phyloP scores from a whole-genome alignment of 2,329 filamentous ascomycete genomes.

The Paecilomyces dactylethromorphus region DNA sequence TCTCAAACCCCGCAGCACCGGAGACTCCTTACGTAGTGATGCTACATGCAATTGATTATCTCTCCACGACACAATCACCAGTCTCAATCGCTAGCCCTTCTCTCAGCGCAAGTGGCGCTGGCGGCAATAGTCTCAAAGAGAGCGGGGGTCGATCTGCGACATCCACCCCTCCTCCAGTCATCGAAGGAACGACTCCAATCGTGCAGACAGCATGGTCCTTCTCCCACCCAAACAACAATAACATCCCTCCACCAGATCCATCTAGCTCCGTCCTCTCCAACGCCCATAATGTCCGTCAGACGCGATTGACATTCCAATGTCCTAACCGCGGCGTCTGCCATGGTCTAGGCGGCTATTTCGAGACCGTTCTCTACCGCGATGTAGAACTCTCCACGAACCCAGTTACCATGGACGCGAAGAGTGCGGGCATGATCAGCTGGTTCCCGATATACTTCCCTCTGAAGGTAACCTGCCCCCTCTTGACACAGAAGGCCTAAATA shows the following conservation, averaged over 20 bases:
- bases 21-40: constrained; percentile 94
- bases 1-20: constrained; percentile 64
- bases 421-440: constrained; percentile 98
- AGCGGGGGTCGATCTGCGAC: constrained; percentile 18
- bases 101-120: constrained; percentile 7
- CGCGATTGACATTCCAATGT: constrained; percentile 71
- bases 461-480: constrained; percentile 58
- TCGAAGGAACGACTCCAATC: constrained; percentile 29
- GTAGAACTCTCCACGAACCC: constrained; percentile 91
- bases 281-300: constrained; percentile 82
- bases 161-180: constrained; percentile 19
- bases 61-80: constrained; percentile 60
- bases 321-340: constrained; percentile 77
- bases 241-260: constrained; percentile 26
- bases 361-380: constrained; percentile 81
- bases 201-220: constrained; percentile 41
- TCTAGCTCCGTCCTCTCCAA: constrained; percentile 58
- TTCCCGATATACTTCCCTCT: constrained; percentile 98
- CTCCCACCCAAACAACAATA: constrained; percentile 32
- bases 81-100: constrained; percentile 21
- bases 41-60: constrained; percentile 81
- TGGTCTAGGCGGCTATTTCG: constrained; percentile 90
- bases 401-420: constrained; percentile 85
- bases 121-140: constrained; percentile 9
- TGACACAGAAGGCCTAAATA: neutral